phyloP scores from a whole-genome alignment of 768 basidiomycete species.

The Termitomyces sp. region DNA sequence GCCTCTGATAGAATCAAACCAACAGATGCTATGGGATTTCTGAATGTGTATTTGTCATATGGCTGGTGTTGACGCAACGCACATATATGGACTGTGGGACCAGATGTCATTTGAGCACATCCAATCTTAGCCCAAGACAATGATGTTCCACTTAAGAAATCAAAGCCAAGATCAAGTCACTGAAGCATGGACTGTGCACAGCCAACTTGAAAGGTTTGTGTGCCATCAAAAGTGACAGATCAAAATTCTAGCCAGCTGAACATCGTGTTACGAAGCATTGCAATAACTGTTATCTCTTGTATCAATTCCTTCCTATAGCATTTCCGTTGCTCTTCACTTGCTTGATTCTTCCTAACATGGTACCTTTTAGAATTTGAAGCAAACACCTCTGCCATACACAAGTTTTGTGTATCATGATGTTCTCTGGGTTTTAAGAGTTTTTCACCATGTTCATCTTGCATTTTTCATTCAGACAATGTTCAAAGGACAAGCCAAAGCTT shows the following conservation, averaged over 20 bases:
- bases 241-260: not conserved
- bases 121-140: not conserved
- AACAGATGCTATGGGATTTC: not conserved
- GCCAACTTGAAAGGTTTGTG: not conserved
- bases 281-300: not conserved
- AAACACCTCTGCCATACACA: not conserved
- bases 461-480: not conserved
- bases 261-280: not conserved
- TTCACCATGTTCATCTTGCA: not conserved
- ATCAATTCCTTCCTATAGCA: too few species aligned
- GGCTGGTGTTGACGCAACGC: not conserved
- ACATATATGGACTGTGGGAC: not conserved
- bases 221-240: too few species aligned
- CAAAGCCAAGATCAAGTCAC: not conserved
- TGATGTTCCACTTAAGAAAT: not conserved
- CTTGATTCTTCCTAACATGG: not conserved
- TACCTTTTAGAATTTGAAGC: not conserved
- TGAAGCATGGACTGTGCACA: not conserved
- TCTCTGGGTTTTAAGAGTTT: not conserved
- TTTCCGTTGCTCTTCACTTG: not conserved
- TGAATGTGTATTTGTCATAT: not conserved
- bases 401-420: not conserved
- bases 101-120: not conserved
- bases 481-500: constrained; percentile 2
- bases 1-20: not conserved